Percentiles rank a stretch among this genome's conserved stretches.
Evolutionary conservation across 495 filamentous ascomycete species (phyloP).

Genomic region (Tuber borchii): DNA sequence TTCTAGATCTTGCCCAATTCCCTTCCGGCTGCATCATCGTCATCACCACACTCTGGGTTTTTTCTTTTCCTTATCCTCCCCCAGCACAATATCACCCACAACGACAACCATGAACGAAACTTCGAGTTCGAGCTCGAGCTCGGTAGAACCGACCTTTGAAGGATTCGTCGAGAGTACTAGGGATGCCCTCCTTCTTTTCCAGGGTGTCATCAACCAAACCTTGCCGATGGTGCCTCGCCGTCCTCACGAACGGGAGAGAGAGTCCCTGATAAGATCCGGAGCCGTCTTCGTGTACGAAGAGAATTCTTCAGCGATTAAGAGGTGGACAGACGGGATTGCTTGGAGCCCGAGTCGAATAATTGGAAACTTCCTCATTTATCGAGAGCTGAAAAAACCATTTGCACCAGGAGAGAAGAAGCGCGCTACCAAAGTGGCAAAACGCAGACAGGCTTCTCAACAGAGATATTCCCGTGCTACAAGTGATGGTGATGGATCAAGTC

Average conservation of each 20-base stretch:
- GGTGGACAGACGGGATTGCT: conserved; percentile 84
- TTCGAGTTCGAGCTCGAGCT: not conserved
- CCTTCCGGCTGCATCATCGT: not conserved
- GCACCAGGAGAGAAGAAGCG: conserved; percentile 84
- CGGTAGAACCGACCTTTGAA: conserved; percentile 45
- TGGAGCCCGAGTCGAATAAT: conserved; percentile 90
- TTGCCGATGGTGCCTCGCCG: conserved; percentile 70
- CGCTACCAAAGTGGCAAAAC: conserved; percentile 64
- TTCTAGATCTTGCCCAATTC: not conserved
- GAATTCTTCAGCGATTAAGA: conserved; percentile 77
- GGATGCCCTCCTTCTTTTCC: conserved; percentile 69
- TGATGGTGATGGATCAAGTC: not conserved
- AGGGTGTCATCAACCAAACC: conserved; percentile 62
- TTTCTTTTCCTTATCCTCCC: conserved; percentile 1
- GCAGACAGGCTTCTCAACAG: conserved; percentile 33
- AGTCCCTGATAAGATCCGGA: conserved; percentile 67
- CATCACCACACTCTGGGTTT: conserved; percentile 3
- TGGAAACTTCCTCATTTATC: conserved; percentile 83
- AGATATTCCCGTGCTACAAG: conserved; percentile 12
- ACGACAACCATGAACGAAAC: not conserved
- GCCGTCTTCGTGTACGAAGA: conserved; percentile 88
- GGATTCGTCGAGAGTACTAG: conserved; percentile 66
- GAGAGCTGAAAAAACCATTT: conserved; percentile 74
- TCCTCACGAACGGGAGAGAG: conserved; percentile 76
- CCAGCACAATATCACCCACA: not conserved